Percentiles rank a stretch among this genome's conserved stretches.
phyloP scores from a whole-genome alignment of 495 filamentous ascomycete genomes.

The Xylaria sp. region DNA sequence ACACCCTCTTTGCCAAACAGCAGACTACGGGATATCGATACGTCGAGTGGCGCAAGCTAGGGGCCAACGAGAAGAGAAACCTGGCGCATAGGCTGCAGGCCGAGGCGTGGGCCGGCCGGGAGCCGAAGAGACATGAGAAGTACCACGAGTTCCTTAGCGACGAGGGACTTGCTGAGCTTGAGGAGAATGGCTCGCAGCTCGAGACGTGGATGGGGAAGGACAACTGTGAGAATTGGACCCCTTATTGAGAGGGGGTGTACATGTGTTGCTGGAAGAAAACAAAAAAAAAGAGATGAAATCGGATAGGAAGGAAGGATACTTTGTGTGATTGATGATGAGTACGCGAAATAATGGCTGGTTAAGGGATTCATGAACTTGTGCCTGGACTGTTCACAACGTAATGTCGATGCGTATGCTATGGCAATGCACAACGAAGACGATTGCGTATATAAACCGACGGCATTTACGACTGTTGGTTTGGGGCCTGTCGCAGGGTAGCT shows the following conservation, averaged over 20 bases:
- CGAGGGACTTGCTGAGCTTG: background rate
- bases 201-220: conserved; percentile 16
- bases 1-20: background rate
- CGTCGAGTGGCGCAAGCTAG: conserved; percentile 20
- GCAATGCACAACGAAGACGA: no score
- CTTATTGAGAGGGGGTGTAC: background rate
- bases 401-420: background rate
- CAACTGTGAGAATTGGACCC: conserved; percentile 12
- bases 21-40: conserved; percentile 1
- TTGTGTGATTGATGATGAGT: background rate
- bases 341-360: no score
- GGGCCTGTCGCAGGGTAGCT: background rate
- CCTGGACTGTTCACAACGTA: background rate
- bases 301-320: background rate
- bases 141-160: conserved; percentile 6
- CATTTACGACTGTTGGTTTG: background rate
- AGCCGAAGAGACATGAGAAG: background rate
- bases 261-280: background rate
- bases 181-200: background rate
- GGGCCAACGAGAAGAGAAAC: background rate
- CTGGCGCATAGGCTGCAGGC: background rate
- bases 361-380: background rate
- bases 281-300: background rate
- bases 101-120: no score
- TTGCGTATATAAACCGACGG: no score